Percentiles rank a stretch among this genome's conserved stretches.
Evolutionary conservation across 306 rosid species (phyloP).

Genomic region (Quillaja saponaria): DNA sequence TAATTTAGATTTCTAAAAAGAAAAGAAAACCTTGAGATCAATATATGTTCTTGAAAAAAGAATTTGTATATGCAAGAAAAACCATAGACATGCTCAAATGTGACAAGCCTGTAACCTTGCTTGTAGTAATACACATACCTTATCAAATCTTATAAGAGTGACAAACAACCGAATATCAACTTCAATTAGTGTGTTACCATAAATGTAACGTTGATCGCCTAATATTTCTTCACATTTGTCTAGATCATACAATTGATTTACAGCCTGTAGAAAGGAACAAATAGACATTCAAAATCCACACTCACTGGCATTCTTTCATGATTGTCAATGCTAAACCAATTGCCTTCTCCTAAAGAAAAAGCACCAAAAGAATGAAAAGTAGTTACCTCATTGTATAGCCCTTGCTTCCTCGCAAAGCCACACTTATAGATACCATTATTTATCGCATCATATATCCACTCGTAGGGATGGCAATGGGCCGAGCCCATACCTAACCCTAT

Average conservation of each 20-base stretch:
- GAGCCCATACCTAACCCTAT: too few relatives aligned
- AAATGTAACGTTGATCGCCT: constrained; percentile 76
- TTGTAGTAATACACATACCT: constrained; percentile 58
- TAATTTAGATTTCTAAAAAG: constrained; percentile 9
- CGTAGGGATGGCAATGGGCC: constrained; percentile 1
- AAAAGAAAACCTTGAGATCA: neutral
- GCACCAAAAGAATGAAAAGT: neutral
- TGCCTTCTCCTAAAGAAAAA: neutral
- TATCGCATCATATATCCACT: constrained; percentile 64
- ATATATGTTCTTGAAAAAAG: neutral
- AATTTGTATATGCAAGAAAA: neutral
- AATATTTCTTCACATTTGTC: constrained; percentile 83
- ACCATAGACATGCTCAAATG: constrained; percentile 12
- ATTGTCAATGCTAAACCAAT: constrained; percentile 11
- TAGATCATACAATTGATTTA: constrained; percentile 62
- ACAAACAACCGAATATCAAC: constrained; percentile 92
- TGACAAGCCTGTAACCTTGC: constrained; percentile 3
- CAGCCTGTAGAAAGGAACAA: constrained; percentile 62
- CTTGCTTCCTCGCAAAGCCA: constrained; percentile 87
- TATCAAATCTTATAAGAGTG: constrained; percentile 92
- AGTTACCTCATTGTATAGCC: constrained; percentile 69
- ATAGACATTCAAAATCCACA: constrained; percentile 10
- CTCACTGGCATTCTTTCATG: constrained; percentile 13
- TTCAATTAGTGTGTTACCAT: constrained; percentile 75
- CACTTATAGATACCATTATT: constrained; percentile 92